Evolutionary conservation across 768 basidiomycete genomes (phyloP), one percentile per base, ranked within the genome.

Genomic region (Suillus hirtellus): DNA sequence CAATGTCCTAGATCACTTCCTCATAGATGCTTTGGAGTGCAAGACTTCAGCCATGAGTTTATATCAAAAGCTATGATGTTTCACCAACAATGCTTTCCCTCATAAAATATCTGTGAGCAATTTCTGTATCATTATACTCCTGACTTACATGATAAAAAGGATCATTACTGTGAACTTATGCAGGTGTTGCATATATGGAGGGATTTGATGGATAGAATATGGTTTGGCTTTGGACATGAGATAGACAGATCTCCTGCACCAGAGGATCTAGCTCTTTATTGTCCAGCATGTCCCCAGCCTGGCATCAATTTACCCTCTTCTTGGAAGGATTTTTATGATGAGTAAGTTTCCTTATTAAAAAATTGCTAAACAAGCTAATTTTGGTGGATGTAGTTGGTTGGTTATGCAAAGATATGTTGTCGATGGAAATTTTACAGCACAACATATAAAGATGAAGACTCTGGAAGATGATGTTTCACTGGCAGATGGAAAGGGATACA

Each of bases 11-110:
- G 65, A 70, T 37, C 34, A 66, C 24, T 67, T 69, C 31, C 47
- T 59, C n/a, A 61, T 72, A 10, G 61, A 69, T 15, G 10, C 64
- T 21, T 31, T 70, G 66, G 69, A 69, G 47, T 69, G 69, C 38
- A 62, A 62, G 31, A 62, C 52, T 2, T 40, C 52, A 34, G 60
- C 60, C 4, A 58, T 62, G 49, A 21, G 35, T 27, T 62, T 61
- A 24, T 61, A 35, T 47, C 46, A 47, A 24, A 47, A 47, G 46
- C 46, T 47, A 8, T 7, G n/a, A 4, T 3, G 5, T 15, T 43
- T 37, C 8, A 60, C 42, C 2, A n/a, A 42, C 27, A 60, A 60
- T 38, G 59, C 42, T 21, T 60, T 60, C 59, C 35, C 59, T 12
- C 6, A 38, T n/a, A 60, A 37, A 60, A 42, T 60, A 24, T 17